A percentile compares a stretch with the other conserved stretches of the same genome.
Conservation (phyloP, 768 basidiomycete genomes). For the Pisolithus marmoratus region DNA sequence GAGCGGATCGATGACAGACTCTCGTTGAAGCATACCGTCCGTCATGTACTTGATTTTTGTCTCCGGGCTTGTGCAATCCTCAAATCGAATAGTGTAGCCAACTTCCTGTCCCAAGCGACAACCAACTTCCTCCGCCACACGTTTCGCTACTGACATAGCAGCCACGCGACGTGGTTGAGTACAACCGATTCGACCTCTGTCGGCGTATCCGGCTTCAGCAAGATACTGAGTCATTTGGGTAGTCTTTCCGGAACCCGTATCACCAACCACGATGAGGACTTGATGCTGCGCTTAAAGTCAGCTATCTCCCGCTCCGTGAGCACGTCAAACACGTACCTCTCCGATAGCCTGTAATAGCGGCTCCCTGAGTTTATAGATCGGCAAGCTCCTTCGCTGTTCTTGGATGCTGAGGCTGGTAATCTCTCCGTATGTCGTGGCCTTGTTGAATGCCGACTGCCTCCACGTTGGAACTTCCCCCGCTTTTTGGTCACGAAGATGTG, state of each 20-base stretch:
- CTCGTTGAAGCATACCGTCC: constrained; percentile 98
- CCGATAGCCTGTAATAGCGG: constrained; percentile 84
- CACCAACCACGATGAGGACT: constrained; percentile 96
- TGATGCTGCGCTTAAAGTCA: constrained; percentile 46
- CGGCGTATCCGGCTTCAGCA: constrained; percentile 90
- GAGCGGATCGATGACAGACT: constrained; percentile 93
- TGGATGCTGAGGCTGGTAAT: constrained; percentile 87
- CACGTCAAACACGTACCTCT: constrained; percentile 53
- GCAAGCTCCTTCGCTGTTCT: constrained; percentile 86
- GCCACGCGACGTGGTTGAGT: constrained; percentile 99
- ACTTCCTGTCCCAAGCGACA: constrained; percentile 97
- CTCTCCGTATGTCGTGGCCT: constrained; percentile 93
- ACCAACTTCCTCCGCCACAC: constrained; percentile 97
- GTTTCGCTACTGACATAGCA: constrained; percentile 98
- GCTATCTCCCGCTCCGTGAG: background rate
- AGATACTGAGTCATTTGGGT: constrained; percentile 99
- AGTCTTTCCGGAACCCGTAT: constrained; percentile 98
- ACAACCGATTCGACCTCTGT: constrained; percentile 88
- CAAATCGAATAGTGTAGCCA: constrained; percentile 98
- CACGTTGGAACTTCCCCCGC: constrained; percentile 81
- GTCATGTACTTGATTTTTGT: constrained; percentile 99
- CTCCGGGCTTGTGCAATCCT: constrained; percentile 98
- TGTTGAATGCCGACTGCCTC: constrained; percentile 91
- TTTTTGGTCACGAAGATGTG: constrained; percentile 76
- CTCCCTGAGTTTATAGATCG: constrained; percentile 93